Evolutionary conservation across 2,329 filamentous ascomycete genomes (phyloP).

Genomic region (Colletotrichum truncatum): DNA sequence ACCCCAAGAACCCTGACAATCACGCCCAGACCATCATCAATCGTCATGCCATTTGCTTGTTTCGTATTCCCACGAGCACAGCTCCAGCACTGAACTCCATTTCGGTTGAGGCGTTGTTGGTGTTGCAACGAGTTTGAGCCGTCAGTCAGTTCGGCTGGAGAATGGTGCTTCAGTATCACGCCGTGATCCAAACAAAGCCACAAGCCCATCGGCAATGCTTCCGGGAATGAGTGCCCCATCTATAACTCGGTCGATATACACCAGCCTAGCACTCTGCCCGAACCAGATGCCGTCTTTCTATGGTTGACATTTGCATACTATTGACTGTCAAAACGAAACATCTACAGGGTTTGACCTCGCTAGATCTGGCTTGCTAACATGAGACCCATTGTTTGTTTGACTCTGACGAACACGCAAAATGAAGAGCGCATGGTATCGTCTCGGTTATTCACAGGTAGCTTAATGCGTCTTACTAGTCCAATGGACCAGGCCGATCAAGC

Average conservation of each 20-base stretch:
- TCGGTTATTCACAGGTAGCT: too few relatives aligned
- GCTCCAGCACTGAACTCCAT: not conserved
- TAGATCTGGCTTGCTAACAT: not conserved
- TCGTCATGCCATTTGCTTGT: not conserved
- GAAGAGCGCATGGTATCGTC: too few relatives aligned
- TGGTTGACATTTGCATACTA: not conserved
- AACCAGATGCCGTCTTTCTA: not conserved
- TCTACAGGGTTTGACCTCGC: not conserved
- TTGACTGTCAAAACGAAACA: conserved; percentile 7
- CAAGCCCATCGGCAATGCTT: not conserved
- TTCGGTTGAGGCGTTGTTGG: not conserved
- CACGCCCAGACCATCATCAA: conserved; percentile 5
- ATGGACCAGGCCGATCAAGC: not conserved
- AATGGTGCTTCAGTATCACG: conserved; percentile 9
- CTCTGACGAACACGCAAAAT: conserved; percentile 10
- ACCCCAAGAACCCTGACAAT: not conserved
- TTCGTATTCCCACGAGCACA: not conserved
- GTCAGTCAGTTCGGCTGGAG: not conserved
- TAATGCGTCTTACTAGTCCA: too few relatives aligned
- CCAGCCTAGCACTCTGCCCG: not conserved
- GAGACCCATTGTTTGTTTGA: too few relatives aligned
- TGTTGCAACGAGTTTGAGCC: conserved; percentile 6
- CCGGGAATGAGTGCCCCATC: conserved; percentile 1
- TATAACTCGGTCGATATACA: not conserved
- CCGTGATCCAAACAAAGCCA: not conserved